Evolutionary conservation across 768 basidiomycete species (phyloP), one percentile per base, ranked within the genome.

Genomic region (Agrocybe praecox): DNA sequence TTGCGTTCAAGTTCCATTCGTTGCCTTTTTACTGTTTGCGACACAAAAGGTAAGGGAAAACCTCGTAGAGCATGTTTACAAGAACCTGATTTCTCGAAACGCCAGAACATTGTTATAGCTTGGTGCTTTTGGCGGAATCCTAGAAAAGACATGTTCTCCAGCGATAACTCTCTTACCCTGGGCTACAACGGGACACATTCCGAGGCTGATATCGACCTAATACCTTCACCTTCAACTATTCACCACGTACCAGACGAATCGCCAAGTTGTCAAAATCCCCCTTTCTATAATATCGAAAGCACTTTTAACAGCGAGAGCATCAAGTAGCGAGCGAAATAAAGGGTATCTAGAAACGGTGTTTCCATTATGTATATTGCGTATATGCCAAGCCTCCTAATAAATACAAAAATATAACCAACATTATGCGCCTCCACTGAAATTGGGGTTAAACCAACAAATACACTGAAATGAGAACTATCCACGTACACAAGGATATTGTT

Each of bases 401-500:
- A 55, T 62, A 67, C 56, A 63, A n/a, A 65, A 55, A 67, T 63
- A 66, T 60, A 67, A 60, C 26, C 42, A 44, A 40, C 48, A 52
- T 59, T 80, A 92, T 76, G 90, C 90, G 44, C 90, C 91, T 72
- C 91, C 91, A 56, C 91, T 92, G 75, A 56, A 58, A 33, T 24
- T 42, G 40, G 44, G 52, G 57, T 66, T 80, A 53, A 75, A 68
- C 57, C n/a, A n/a, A 40, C 36, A 48, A 56, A 44, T 26, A 44
- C 33, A 40, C 45, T 17, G 7, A 9, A 2, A 5, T 15, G 26
- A 17, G 21, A 50, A 44, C 24, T 53, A 33, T 52, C 33, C 24
- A 93, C 95, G 67, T 84, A 97, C 95, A 97, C 95, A 60, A 97
- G 85, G 65, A 97, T 97, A 72, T 97, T 96, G 78, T 96, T 97